These are phyloP conservation scores for Paraleonurus japonicus DNA, from an alignment of 257 asterid species.

Conservation along the genomic window DNA sequence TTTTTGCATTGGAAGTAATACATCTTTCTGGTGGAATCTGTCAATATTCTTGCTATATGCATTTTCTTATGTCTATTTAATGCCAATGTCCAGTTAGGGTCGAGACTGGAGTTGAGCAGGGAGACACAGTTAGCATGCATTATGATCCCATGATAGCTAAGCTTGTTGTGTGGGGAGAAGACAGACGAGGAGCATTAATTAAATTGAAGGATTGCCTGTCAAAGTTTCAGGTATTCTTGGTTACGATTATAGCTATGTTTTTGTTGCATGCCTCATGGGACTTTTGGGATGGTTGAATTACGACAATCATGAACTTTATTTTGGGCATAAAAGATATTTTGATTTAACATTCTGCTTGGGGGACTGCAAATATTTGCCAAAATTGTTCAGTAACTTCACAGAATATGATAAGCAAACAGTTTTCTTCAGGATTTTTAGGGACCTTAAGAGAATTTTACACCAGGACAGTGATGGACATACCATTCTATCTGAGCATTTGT, in stretches of 20 bases:
- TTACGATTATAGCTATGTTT: not conserved
- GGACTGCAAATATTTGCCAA: not conserved
- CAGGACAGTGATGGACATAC: slow-evolving; percentile 11
- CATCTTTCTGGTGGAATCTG: slow-evolving; percentile 12
- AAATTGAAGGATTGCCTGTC: slow-evolving; percentile 87
- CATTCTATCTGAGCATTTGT: not conserved
- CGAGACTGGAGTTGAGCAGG: slow-evolving; percentile 97
- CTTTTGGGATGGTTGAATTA: slow-evolving; percentile 13
- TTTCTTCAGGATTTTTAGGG: not conserved
- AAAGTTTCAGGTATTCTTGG: slow-evolving; percentile 71
- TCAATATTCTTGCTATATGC: slow-evolving; percentile 14
- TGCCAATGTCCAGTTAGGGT: slow-evolving; percentile 72
- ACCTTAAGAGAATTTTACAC: slow-evolving; percentile 4
- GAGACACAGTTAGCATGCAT: slow-evolving; percentile 97
- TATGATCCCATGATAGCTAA: slow-evolving; percentile 99
- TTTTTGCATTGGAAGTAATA: not conserved
- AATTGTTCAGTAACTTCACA: slow-evolving; percentile 1
- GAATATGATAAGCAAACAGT: not conserved
- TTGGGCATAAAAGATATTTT: slow-evolving; percentile 10
- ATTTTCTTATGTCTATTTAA: slow-evolving; percentile 33
- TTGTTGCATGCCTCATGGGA: slow-evolving; percentile 12
- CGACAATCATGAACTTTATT: slow-evolving; percentile 1
- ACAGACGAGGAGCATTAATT: slow-evolving; percentile 71
- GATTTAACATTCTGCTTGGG: not conserved
- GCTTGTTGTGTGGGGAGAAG: slow-evolving; percentile 98